Conservation (phyloP, 495 filamentous ascomycete species). For the Jackrogersella multiformis region DNA sequence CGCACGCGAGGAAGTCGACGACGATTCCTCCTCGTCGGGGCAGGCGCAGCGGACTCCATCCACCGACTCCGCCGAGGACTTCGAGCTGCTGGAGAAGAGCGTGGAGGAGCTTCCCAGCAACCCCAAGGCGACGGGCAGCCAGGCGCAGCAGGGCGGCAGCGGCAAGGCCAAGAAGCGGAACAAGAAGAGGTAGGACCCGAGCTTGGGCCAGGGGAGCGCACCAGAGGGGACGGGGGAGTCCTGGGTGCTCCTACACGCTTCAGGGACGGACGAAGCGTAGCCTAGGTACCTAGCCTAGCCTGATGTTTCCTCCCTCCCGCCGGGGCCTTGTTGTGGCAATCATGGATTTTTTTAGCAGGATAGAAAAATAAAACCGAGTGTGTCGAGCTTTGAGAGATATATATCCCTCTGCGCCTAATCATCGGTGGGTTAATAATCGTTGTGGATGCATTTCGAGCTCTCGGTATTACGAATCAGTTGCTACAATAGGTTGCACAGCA, state of each 20-base stretch:
- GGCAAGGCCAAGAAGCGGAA: conserved; percentile 52
- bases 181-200: conserved; percentile 56
- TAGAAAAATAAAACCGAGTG: not conserved
- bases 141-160: conserved; percentile 39
- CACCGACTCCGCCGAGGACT: conserved; percentile 63
- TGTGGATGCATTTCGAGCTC: not conserved
- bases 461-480: not conserved
- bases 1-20: conserved; percentile 23
- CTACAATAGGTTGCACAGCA: not conserved
- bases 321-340: not conserved
- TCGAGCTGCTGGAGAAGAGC: conserved; percentile 64
- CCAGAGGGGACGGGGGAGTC: not conserved
- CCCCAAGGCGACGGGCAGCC: conserved; percentile 48
- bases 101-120: conserved; percentile 54
- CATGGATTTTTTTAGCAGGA: not conserved
- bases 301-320: not conserved
- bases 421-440: not conserved
- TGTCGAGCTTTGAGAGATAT: not conserved
- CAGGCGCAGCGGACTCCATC: conserved; percentile 55
- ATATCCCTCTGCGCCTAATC: not conserved
- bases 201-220: not conserved
- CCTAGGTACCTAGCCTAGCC: too few relatives aligned
- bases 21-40: conserved; percentile 43
- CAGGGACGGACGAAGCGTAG: not conserved
- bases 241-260: conserved; percentile 7